These are phyloP conservation scores for Heritiera fomes DNA, from an alignment of 345 rosid genomes.

Conservation along the genomic window DNA sequence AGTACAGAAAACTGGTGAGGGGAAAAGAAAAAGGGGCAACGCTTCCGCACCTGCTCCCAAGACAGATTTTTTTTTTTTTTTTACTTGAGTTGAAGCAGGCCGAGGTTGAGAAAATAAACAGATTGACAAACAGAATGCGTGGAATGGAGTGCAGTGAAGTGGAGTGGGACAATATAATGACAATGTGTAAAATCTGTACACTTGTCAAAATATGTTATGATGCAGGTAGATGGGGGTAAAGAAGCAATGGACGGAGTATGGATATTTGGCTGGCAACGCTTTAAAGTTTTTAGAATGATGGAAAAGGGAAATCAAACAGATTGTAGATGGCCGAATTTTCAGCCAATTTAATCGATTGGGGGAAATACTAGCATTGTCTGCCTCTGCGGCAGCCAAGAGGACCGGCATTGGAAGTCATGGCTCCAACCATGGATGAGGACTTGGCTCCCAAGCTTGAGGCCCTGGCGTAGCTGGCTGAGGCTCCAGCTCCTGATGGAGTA, in stretches of 20 bases:
- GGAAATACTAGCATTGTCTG: constrained; percentile 48
- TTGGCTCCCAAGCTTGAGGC: constrained; percentile 94
- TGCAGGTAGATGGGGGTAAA: constrained; percentile 18
- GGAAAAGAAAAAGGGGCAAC: constrained; percentile 49
- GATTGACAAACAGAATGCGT: constrained; percentile 20
- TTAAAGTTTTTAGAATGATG: not conserved
- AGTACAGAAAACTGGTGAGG: constrained; percentile 8
- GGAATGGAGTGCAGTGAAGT: not conserved
- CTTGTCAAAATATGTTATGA: constrained; percentile 47
- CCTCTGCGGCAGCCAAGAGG: constrained; percentile 62
- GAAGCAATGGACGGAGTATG: constrained; percentile 28
- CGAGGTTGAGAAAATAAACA: constrained; percentile 62
- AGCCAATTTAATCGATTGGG: constrained; percentile 24
- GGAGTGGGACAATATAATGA: constrained; percentile 29
- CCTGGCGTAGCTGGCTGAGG: constrained; percentile 80
- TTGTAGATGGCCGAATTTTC: constrained; percentile 28
- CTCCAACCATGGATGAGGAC: constrained; percentile 71
- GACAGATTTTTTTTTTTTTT: constrained; percentile 21
- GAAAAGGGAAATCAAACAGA: constrained; percentile 4
- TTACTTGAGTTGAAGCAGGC: constrained; percentile 50
- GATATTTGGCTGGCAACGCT: constrained; percentile 16
- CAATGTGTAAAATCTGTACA: constrained; percentile 53
- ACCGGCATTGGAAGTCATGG: constrained; percentile 81
- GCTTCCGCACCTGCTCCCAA: constrained; percentile 63
- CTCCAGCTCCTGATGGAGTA: constrained; percentile 80